A percentile compares a stretch with the other conserved stretches of the same genome.
phyloP scores from a whole-genome alignment of 768 basidiomycete genomes.

The Tephrocybe sp. region DNA sequence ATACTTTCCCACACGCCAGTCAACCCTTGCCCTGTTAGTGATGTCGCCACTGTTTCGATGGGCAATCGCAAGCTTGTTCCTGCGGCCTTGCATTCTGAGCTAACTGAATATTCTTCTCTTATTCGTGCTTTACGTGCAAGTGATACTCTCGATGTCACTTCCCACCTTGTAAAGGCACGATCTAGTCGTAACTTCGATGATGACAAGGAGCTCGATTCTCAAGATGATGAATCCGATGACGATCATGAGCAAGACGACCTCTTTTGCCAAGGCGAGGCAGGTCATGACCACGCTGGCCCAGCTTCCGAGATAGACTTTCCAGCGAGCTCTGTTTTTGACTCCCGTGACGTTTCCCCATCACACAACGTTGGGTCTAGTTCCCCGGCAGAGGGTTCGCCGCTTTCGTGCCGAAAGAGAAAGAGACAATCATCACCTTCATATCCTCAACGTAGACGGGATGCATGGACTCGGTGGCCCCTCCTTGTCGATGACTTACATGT shows the following conservation, averaged over 20 bases:
- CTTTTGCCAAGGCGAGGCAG: neutral
- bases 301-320: no score
- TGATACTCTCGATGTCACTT: conserved; percentile 56
- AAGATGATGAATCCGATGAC: conserved; percentile 21
- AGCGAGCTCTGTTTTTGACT: conserved; percentile 4
- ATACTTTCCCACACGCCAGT: conserved; percentile 27
- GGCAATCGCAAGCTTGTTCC: conserved; percentile 49
- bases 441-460: conserved; percentile 36
- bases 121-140: conserved; percentile 63
- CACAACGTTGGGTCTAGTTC: conserved; percentile 6
- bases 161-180: conserved; percentile 40
- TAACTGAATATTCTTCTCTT: conserved; percentile 67
- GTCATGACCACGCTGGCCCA: neutral
- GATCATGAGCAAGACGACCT: neutral
- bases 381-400: neutral
- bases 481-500: conserved; percentile 56
- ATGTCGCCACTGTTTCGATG: conserved; percentile 19
- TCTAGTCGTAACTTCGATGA: conserved; percentile 1
- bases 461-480: conserved; percentile 81
- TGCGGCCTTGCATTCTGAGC: conserved; percentile 56
- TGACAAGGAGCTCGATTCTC: conserved; percentile 22
- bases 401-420: conserved; percentile 20
- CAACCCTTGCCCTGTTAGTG: conserved; percentile 7
- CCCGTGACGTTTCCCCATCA: conserved; percentile 15
- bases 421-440: conserved; percentile 11